Evolutionary conservation across 2,329 filamentous ascomycete genomes (phyloP).

Genomic region (Rutstroemia sydowiana): DNA sequence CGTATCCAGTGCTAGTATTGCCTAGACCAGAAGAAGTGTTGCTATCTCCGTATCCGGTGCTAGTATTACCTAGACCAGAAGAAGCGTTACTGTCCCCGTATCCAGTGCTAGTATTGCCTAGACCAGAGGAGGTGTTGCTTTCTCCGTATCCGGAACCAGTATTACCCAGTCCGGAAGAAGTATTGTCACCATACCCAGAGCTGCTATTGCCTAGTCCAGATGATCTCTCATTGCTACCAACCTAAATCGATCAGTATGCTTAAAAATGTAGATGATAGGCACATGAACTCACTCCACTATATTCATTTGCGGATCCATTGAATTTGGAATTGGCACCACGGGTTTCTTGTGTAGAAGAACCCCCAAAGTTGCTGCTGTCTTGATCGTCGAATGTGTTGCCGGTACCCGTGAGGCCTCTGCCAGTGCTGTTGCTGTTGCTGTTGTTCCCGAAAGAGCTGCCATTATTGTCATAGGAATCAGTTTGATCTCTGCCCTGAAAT

Average conservation of each 20-base stretch:
- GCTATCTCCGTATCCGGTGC: neutral
- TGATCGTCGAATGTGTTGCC: conserved; percentile 7
- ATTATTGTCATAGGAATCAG: neutral
- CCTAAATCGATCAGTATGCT: neutral
- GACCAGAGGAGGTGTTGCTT: neutral
- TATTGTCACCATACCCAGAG: conserved; percentile 14
- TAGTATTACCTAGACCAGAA: neutral
- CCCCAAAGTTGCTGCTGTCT: conserved; percentile 3
- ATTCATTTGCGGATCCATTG: too few relatives aligned
- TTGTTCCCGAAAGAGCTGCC: neutral
- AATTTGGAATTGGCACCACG: conserved; percentile 1
- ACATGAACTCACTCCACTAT: neutral
- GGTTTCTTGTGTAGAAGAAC: conserved; percentile 6
- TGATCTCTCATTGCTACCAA: conserved; percentile 1
- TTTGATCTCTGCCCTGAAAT: neutral
- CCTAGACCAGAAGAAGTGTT: conserved; percentile 14
- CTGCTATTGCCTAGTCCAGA: conserved; percentile 10
- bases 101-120: neutral
- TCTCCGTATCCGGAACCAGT: neutral
- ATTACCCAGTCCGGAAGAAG: conserved; percentile 1
- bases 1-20: conserved; percentile 8
- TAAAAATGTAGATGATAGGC: too few relatives aligned
- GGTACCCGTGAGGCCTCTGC: neutral
- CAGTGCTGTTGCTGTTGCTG: neutral
- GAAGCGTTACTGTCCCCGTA: conserved; percentile 4